Conservation (phyloP, 352 stramenopile species). For the Phytophthora rubi region DNA sequence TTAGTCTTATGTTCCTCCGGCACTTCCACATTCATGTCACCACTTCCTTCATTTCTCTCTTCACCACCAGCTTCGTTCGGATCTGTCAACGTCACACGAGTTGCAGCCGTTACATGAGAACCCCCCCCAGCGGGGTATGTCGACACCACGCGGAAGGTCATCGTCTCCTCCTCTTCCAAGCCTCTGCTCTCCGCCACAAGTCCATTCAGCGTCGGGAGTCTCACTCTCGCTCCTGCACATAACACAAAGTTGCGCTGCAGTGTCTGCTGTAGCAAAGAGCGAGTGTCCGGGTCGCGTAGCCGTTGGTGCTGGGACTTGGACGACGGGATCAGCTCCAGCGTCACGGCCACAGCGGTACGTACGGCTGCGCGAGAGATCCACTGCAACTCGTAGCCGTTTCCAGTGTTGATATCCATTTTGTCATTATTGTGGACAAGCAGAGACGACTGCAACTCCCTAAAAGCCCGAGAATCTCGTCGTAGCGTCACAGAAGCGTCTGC, state of each 20-base stretch:
- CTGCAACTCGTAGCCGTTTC: slow-evolving; percentile 14
- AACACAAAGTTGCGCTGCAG: slow-evolving; percentile 60
- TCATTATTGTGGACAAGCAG: slow-evolving; percentile 19
- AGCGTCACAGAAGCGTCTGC: slow-evolving; percentile 46
- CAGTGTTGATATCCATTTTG: neutral
- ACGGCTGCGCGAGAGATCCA: slow-evolving; percentile 62
- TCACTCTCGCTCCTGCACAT: slow-evolving; percentile 45
- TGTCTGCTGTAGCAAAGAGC: slow-evolving; percentile 61
- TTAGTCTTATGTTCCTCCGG: slow-evolving; percentile 7
- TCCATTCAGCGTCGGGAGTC: slow-evolving; percentile 41
- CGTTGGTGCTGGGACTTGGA: slow-evolving; percentile 22
- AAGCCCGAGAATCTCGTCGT: slow-evolving; percentile 21
- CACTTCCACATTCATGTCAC: neutral
- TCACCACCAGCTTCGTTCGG: slow-evolving; percentile 4
- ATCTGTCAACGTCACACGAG: slow-evolving; percentile 64
- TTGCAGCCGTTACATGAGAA: slow-evolving; percentile 44
- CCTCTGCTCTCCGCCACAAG: slow-evolving; percentile 32
- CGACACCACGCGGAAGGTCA: slow-evolving; percentile 56
- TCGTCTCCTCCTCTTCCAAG: slow-evolving; percentile 1
- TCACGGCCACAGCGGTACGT: slow-evolving; percentile 53
- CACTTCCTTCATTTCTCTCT: neutral
- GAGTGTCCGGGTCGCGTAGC: slow-evolving; percentile 40
- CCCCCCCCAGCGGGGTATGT: slow-evolving; percentile 51
- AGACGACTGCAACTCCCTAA: slow-evolving; percentile 31
- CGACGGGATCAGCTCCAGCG: slow-evolving; percentile 44